These are phyloP conservation scores for Striga asiatica DNA, from an alignment of 257 asterid genomes.

Conservation along the genomic window DNA sequence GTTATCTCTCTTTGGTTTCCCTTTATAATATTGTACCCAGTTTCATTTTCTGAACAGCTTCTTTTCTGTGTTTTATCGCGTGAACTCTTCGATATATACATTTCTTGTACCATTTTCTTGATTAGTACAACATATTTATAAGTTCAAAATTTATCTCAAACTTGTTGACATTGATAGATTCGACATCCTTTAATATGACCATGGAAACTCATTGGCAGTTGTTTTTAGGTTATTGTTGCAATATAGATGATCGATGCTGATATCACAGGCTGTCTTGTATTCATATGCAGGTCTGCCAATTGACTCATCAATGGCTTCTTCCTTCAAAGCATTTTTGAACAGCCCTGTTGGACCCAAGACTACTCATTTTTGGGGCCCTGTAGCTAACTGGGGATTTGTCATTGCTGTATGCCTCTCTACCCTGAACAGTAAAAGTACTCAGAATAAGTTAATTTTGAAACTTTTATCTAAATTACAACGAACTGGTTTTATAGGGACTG, in stretches of 20 bases:
- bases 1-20: background rate
- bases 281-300: constrained; percentile 17
- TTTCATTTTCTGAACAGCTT: background rate
- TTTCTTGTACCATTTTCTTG: background rate
- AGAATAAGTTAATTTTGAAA: background rate
- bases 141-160: background rate
- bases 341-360: constrained; percentile 65
- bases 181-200: background rate
- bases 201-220: background rate
- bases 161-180: background rate
- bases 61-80: background rate
- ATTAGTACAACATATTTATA: background rate
- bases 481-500: constrained; percentile 42
- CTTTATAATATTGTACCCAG: background rate
- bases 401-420: constrained; percentile 37
- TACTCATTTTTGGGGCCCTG: constrained; percentile 60
- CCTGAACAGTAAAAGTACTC: background rate
- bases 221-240: background rate
- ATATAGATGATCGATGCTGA: background rate
- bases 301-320: constrained; percentile 35
- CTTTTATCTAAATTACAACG: background rate
- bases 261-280: constrained; percentile 7
- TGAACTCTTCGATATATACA: background rate
- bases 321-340: constrained; percentile 54
- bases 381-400: constrained; percentile 62